Percentiles rank a stretch among this genome's conserved stretches.
Conservation (phyloP, 176 grass and related monocot species). For the Zoysia pacifica region DNA sequence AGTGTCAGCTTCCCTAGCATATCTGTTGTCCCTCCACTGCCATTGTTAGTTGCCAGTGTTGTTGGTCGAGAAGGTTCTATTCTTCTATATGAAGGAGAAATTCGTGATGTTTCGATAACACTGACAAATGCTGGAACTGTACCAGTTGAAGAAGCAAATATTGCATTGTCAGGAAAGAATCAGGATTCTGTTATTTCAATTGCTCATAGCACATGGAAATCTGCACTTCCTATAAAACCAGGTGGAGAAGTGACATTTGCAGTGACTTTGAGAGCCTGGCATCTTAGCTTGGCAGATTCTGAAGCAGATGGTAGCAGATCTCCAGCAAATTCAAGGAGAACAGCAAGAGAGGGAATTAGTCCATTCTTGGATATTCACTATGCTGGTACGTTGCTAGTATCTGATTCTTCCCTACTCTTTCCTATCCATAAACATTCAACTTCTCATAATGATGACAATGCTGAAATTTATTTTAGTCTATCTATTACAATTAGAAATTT, state of each 20-base stretch:
- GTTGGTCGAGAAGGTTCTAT: conserved; percentile 90
- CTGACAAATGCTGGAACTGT: conserved; percentile 95
- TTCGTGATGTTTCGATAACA: conserved; percentile 84
- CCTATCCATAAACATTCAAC: conserved; percentile 18
- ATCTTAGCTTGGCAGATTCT: conserved; percentile 73
- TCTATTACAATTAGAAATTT: not conserved
- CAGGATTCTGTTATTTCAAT: conserved; percentile 94
- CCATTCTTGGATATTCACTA: conserved; percentile 94
- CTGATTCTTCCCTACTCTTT: conserved; percentile 24
- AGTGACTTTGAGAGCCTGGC: conserved; percentile 94
- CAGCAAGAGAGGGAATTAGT: conserved; percentile 80
- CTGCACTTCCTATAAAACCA: conserved; percentile 89
- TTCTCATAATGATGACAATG: not conserved
- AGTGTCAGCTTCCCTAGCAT: conserved; percentile 78
- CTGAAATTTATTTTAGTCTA: not conserved
- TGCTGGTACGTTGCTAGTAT: conserved; percentile 66
- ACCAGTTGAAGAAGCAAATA: conserved; percentile 90
- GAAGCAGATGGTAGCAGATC: conserved; percentile 75
- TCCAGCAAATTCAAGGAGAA: conserved; percentile 65
- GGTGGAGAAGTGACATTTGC: conserved; percentile 90
- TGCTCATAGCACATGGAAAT: conserved; percentile 69
- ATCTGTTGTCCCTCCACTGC: conserved; percentile 73
- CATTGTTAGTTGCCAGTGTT: conserved; percentile 84
- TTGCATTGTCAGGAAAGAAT: conserved; percentile 93
- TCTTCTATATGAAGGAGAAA: conserved; percentile 99